Percentiles rank a stretch among this genome's conserved stretches.
Conservation (phyloP, 257 asterid species). For the Nicotiana otophora region DNA sequence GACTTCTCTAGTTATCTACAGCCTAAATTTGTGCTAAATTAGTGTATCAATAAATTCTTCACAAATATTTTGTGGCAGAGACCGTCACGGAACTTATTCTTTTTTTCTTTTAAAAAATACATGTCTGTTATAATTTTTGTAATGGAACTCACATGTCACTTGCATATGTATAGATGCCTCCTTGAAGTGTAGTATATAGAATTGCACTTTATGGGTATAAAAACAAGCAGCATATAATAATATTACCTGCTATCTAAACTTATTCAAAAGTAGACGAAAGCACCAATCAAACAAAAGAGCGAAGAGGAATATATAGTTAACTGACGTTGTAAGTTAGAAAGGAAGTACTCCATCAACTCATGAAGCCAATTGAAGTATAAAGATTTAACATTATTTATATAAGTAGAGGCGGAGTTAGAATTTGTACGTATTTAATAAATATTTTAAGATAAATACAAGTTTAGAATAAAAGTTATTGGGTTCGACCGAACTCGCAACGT, state of each 20-base stretch:
- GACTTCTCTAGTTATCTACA: too few species aligned
- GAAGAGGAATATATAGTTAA: background rate
- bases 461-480: too few species aligned
- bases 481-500: background rate
- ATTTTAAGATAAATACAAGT: too few species aligned
- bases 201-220: too few species aligned
- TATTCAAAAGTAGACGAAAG: background rate
- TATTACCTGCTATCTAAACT: too few species aligned
- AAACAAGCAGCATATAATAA: background rate
- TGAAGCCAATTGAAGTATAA: background rate
- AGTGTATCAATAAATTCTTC: too few species aligned
- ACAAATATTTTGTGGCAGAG: too few species aligned
- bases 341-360: background rate
- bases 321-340: background rate
- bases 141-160: background rate
- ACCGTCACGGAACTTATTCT: too few species aligned
- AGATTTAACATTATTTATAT: background rate
- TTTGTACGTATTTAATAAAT: too few species aligned
- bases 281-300: background rate
- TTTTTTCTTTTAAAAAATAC: too few species aligned
- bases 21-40: too few species aligned
- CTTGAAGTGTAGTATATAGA: background rate
- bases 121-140: too few species aligned
- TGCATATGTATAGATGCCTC: background rate
- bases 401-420: rapidly evolving